These are phyloP conservation scores for Epichloe sibirici DNA, from an alignment of 2,329 filamentous ascomycete genomes.

Conservation along the genomic window DNA sequence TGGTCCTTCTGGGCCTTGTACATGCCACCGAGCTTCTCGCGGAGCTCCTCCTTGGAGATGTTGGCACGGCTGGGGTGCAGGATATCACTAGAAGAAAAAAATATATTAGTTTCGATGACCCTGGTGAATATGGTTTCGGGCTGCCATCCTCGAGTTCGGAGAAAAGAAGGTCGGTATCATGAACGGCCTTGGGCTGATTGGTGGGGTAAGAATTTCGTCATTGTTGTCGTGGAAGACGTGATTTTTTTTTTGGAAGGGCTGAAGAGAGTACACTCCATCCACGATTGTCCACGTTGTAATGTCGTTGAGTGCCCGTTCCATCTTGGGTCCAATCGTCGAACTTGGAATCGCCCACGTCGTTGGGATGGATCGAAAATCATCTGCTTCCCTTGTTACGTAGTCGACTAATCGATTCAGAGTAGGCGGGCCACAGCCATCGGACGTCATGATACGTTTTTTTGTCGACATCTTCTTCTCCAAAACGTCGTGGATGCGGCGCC, in stretches of 20 bases:
- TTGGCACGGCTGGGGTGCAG: conserved; percentile 97
- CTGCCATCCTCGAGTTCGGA: not conserved
- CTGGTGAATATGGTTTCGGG: not conserved
- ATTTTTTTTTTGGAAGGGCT: not conserved
- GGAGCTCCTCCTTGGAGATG: conserved; percentile 98
- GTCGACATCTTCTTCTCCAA: conserved; percentile 2
- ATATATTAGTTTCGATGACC: conserved; percentile 6
- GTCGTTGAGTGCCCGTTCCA: not conserved
- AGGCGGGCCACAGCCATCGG: not conserved
- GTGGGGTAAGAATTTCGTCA: not conserved
- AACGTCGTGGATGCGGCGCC: not conserved
- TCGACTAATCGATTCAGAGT: not conserved
- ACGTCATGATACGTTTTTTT: not conserved
- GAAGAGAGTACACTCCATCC: no score
- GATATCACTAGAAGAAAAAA: conserved; percentile 62
- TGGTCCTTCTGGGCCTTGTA: conserved; percentile 99
- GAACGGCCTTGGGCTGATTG: not conserved
- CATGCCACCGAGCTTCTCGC: conserved; percentile 81
- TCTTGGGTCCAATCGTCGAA: not conserved
- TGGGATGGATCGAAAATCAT: not conserved
- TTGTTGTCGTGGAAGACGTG: not conserved
- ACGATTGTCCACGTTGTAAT: not conserved
- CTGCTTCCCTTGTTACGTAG: not conserved
- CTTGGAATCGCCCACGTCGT: not conserved
- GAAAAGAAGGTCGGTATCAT: conserved; percentile 4